Evolutionary conservation across 345 rosid species (phyloP), one percentile per base, ranked within the genome.

Genomic region (Boechera stricta): DNA sequence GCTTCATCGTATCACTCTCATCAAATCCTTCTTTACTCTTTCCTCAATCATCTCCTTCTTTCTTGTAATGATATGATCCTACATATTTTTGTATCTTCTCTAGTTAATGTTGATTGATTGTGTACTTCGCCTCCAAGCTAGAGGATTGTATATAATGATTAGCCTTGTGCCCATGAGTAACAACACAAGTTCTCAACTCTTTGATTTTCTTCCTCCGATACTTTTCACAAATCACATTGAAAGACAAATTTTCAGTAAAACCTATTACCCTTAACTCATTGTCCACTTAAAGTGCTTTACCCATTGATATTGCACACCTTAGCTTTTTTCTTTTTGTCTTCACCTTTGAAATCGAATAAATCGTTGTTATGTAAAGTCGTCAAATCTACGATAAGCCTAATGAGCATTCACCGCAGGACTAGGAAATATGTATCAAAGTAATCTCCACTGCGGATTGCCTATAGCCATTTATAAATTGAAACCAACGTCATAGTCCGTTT

Each of bases 221-320:
- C 24, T 21, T 21, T 21, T 21, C 24, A 21, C 24, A 21, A 51
- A 51, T 51, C 21, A 18, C 62, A 32, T 31, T 56, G 52, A 56
- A 56, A 56, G 38, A 31, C 24, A 15, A 13, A 1, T 15, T 57
- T 31, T 9, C 39, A 57, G 49, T 69, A 65, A 3, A 26, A 18
- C 10, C 4, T 42, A 41, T 45, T 57, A 32, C 24, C 33, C 45
- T 24, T 59, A 47, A 15, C 49, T 36, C 60, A 28, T 61, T 3
- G 60, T 72, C 69, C 68, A 61, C 60, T 49, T 11, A 38, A 49
- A 62, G 52, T 61, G 76, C 61, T 53, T 15, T 13, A 60, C 57
- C 51, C 51, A 48, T 36, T 72, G 44, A 71, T 24, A 33, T 36
- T 32, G 5, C 53, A 8, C 28, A 71, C 58, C 47, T 71, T 71